Evolutionary conservation across 2,329 filamentous ascomycete genomes (phyloP).

Genomic region (Paecilomyces sp.): DNA sequence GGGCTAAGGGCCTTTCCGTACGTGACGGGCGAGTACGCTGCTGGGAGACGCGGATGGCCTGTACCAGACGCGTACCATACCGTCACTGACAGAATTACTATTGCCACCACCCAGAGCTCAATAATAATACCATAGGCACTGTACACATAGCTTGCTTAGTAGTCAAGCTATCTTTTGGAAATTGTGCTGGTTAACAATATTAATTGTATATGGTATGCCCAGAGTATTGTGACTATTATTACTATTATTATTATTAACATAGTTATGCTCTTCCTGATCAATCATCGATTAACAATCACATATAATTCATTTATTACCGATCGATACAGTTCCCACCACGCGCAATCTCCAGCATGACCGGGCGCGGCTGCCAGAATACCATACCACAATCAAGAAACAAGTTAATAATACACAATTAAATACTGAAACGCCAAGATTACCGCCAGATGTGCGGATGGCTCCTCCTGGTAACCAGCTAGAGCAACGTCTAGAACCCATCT

Average conservation of each 20-base stretch:
- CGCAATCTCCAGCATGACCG: not conserved
- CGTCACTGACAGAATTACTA: not conserved
- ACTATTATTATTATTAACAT: too few relatives aligned
- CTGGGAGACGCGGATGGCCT: slow-evolving; percentile 9
- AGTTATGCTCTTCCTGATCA: too few relatives aligned
- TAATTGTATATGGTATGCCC: too few relatives aligned
- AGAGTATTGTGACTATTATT: too few relatives aligned
- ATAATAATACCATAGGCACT: too few relatives aligned
- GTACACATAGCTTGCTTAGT: too few relatives aligned
- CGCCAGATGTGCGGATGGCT: not conserved
- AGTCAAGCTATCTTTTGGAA: too few relatives aligned
- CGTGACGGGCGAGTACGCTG: not conserved
- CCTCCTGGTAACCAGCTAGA: not conserved
- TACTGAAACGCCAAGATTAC: not conserved
- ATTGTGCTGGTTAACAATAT: too few relatives aligned
- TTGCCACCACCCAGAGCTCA: slow-evolving; percentile 7
- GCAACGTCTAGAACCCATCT: not conserved
- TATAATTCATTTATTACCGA: too few relatives aligned
- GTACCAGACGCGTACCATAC: not conserved
- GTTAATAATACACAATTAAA: not conserved
- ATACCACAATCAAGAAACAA: too few relatives aligned
- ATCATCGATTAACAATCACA: too few relatives aligned
- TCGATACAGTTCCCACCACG: too few relatives aligned
- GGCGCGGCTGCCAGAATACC: not conserved
- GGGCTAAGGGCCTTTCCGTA: not conserved